phyloP scores from a whole-genome alignment of 257 asterid genomes.

The Gardenia jasminoides region DNA sequence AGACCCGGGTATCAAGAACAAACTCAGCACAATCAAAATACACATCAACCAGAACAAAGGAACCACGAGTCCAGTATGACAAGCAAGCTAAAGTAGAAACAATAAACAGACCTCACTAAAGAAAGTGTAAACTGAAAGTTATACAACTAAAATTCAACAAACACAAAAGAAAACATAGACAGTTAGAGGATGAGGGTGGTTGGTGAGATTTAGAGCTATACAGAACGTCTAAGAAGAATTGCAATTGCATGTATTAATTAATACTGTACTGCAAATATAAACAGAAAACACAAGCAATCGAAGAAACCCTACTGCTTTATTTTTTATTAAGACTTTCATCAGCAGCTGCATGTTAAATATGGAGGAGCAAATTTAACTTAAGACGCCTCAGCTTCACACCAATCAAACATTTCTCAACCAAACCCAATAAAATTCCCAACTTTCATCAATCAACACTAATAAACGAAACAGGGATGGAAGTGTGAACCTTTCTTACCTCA shows the following conservation, averaged over 20 bases:
- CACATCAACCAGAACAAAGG: background rate
- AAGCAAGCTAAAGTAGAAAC: background rate
- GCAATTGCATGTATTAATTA: background rate
- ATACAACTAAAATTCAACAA: background rate
- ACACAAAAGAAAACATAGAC: too few relatives aligned
- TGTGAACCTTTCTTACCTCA: constrained; percentile 29
- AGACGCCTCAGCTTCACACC: background rate
- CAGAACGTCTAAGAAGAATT: background rate
- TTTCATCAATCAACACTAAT: background rate
- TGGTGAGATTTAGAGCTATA: background rate
- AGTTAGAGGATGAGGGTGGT: too few relatives aligned
- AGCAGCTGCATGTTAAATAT: background rate
- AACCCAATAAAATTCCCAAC: constrained; percentile 9
- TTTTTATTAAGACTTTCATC: background rate
- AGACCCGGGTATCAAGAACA: background rate
- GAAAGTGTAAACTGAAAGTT: background rate
- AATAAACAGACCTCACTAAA: background rate
- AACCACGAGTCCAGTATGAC: background rate
- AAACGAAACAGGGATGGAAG: background rate
- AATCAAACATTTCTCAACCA: background rate
- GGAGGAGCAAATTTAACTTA: background rate
- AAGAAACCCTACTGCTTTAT: background rate
- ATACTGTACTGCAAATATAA: background rate
- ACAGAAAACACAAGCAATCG: background rate
- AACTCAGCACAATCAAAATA: background rate